These are phyloP conservation scores for Apiotrichum domesticum DNA, from an alignment of 1,284 basidiomycete species.

Conservation along the genomic window DNA sequence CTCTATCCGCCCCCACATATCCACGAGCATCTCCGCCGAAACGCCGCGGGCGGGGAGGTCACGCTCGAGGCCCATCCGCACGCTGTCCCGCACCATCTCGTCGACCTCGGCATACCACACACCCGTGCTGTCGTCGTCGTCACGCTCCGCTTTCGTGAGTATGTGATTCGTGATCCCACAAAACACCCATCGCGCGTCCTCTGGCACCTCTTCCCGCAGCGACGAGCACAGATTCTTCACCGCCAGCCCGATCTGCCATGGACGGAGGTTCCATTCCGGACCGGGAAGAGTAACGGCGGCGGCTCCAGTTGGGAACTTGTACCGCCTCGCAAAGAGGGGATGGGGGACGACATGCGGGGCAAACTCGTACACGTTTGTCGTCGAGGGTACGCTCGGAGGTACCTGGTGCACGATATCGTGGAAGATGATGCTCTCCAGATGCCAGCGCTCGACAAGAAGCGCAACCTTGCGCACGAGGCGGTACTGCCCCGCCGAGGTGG, in stretches of 20 bases:
- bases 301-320: conserved; percentile 12
- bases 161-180: conserved; percentile 21
- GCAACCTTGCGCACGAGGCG: conserved; percentile 20
- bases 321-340: neutral
- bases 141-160: conserved; percentile 18
- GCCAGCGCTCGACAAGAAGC: conserved; percentile 13
- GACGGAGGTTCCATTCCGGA: conserved; percentile 28
- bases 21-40: conserved; percentile 6
- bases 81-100: conserved; percentile 11
- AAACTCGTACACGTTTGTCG: conserved; percentile 30
- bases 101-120: conserved; percentile 23
- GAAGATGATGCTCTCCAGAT: conserved; percentile 9
- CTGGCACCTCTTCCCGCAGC: neutral
- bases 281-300: conserved; percentile 22
- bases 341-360: conserved; percentile 22
- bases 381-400: conserved; percentile 19
- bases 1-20: conserved; percentile 7
- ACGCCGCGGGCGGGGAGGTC: conserved; percentile 28
- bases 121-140: conserved; percentile 27
- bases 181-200: conserved; percentile 14
- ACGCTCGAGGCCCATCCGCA: conserved; percentile 17
- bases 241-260: conserved; percentile 30
- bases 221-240: conserved; percentile 30
- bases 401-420: conserved; percentile 33
- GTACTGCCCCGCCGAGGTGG: conserved; percentile 19